Evolutionary conservation across 352 stramenopile species (phyloP).

Genomic region (Globisporangium spiculum): DNA sequence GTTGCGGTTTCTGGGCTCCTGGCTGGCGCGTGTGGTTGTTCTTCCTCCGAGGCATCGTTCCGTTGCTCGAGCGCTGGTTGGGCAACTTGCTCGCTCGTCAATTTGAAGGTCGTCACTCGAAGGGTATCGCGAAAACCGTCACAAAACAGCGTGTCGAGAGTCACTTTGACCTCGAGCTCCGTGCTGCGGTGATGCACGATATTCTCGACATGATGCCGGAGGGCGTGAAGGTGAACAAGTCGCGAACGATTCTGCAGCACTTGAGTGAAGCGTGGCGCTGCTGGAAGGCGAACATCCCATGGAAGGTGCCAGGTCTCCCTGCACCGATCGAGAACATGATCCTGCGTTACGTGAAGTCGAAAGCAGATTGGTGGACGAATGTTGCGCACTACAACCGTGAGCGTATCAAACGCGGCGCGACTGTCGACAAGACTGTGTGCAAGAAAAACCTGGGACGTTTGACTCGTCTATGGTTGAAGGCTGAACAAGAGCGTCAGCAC

Average conservation of each 20-base stretch:
- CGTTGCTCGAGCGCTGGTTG: slow-evolving; percentile 98
- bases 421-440: slow-evolving; percentile 99
- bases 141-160: slow-evolving; percentile 99
- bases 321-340: slow-evolving; percentile 99
- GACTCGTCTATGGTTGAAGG: slow-evolving; percentile 99
- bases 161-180: slow-evolving; percentile 99
- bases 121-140: slow-evolving; percentile 98
- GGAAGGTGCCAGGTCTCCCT: slow-evolving; percentile 99
- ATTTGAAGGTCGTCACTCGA: slow-evolving; percentile 99
- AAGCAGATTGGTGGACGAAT: slow-evolving; percentile 98
- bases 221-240: slow-evolving; percentile 99
- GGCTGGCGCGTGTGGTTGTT: slow-evolving; percentile 99
- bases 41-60: slow-evolving; percentile 98
- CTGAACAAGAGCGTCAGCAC: slow-evolving; percentile 99
- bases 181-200: slow-evolving; percentile 99
- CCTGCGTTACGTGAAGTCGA: slow-evolving; percentile 99
- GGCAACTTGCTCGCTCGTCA: slow-evolving; percentile 98
- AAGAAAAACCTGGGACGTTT: slow-evolving; percentile 99
- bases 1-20: slow-evolving; percentile 98
- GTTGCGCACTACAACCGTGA: slow-evolving; percentile 99
- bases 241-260: slow-evolving; percentile 97
- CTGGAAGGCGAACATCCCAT: slow-evolving; percentile 99
- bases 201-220: slow-evolving; percentile 99
- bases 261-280: slow-evolving; percentile 98
- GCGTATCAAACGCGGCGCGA: slow-evolving; percentile 98